Evolutionary conservation across 352 stramenopile species (phyloP).

Genomic region (Bremia lactucae): DNA sequence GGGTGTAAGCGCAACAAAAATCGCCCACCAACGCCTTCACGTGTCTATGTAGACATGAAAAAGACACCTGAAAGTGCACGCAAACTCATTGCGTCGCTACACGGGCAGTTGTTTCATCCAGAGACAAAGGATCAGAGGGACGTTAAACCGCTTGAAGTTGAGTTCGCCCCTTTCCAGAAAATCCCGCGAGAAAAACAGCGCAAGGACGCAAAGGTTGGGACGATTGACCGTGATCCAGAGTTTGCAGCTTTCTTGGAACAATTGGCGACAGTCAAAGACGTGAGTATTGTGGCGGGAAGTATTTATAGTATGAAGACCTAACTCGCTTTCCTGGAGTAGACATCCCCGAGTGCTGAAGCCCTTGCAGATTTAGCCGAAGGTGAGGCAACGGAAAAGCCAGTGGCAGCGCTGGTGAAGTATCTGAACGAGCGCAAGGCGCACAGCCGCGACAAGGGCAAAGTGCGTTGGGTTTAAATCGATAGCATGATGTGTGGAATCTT

Average conservation of each 20-base stretch:
- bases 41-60: constrained; percentile 69
- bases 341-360: constrained; percentile 57
- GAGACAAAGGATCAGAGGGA: constrained; percentile 27
- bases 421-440: constrained; percentile 64
- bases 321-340: constrained; percentile 25
- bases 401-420: constrained; percentile 72
- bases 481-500: neutral
- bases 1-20: constrained; percentile 49
- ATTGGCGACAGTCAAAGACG: constrained; percentile 52
- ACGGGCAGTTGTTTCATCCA: constrained; percentile 32
- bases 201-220: constrained; percentile 67
- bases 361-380: constrained; percentile 41
- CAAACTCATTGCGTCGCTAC: constrained; percentile 37
- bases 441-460: constrained; percentile 57
- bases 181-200: constrained; percentile 69
- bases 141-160: constrained; percentile 33
- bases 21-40: constrained; percentile 29
- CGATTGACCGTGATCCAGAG: constrained; percentile 61
- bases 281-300: constrained; percentile 11
- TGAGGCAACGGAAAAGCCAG: constrained; percentile 47
- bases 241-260: constrained; percentile 68
- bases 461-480: constrained; percentile 13
- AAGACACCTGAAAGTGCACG: constrained; percentile 40
- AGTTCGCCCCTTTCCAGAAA: constrained; percentile 74
- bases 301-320: neutral